These are phyloP conservation scores for Thecaphora thlaspeos DNA, from an alignment of 1,284 basidiomycete species.

Conservation along the genomic window DNA sequence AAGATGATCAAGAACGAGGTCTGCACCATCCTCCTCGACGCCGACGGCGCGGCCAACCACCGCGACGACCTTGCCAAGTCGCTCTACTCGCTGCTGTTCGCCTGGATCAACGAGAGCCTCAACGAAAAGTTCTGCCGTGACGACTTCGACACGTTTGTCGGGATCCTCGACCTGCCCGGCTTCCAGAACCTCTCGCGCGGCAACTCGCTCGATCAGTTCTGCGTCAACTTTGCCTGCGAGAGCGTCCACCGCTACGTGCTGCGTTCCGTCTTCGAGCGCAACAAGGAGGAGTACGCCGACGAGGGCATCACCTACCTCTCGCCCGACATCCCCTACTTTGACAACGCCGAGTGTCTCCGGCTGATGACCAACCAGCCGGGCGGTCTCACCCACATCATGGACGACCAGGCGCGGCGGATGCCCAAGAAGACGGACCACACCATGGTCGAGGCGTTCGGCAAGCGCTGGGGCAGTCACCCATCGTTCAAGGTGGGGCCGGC, in stretches of 20 bases:
- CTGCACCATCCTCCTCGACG: slow-evolving; percentile 75
- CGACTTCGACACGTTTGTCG: slow-evolving; percentile 63
- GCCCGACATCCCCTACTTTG: slow-evolving; percentile 77
- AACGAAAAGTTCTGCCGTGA: slow-evolving; percentile 67
- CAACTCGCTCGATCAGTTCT: slow-evolving; percentile 63
- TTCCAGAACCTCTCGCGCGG: slow-evolving; percentile 65
- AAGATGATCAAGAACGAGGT: slow-evolving; percentile 83
- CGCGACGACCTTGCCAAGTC: slow-evolving; percentile 77
- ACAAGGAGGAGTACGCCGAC: slow-evolving; percentile 75
- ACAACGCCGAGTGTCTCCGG: slow-evolving; percentile 85
- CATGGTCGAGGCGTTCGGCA: slow-evolving; percentile 90
- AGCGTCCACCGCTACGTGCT: slow-evolving; percentile 65
- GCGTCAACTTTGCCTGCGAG: slow-evolving; percentile 50
- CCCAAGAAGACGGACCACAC: slow-evolving; percentile 89
- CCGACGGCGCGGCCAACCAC: slow-evolving; percentile 71
- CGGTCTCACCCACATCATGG: slow-evolving; percentile 93
- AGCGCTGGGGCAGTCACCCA: slow-evolving; percentile 89
- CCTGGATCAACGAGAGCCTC: slow-evolving; percentile 82
- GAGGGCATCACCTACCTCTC: slow-evolving; percentile 77
- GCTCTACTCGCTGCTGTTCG: slow-evolving; percentile 85
- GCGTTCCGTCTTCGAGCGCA: slow-evolving; percentile 76
- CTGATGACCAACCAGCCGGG: slow-evolving; percentile 83
- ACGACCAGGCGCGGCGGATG: slow-evolving; percentile 82
- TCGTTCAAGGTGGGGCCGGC: slow-evolving; percentile 65
- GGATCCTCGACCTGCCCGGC: slow-evolving; percentile 77